Conservation (phyloP, 768 basidiomycete genomes). For the Macrolepiota albuminosa region DNA sequence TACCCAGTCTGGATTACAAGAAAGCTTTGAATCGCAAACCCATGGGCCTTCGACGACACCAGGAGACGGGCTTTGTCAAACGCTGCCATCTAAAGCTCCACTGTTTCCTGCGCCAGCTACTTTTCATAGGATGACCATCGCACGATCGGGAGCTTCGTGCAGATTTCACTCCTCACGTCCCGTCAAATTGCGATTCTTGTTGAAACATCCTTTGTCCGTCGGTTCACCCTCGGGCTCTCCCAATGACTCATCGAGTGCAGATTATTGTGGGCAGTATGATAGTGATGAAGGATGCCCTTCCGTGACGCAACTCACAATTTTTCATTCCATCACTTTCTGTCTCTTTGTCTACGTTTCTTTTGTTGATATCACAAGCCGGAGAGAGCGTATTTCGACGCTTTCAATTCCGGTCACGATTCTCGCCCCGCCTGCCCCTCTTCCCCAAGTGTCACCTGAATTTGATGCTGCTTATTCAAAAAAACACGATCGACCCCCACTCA, state of each 20-base stretch:
- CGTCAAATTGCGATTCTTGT: constrained; percentile 73
- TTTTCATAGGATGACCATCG: constrained; percentile 46
- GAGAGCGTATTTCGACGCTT: constrained; percentile 61
- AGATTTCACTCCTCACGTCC: constrained; percentile 78
- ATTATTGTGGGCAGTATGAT: constrained; percentile 43
- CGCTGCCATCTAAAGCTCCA: constrained; percentile 38
- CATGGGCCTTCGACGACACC: constrained; percentile 28
- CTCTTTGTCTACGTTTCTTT: constrained; percentile 74
- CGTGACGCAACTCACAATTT: constrained; percentile 75
- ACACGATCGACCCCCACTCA: constrained; percentile 74
- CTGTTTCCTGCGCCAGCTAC: constrained; percentile 21
- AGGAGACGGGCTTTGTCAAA: constrained; percentile 24
- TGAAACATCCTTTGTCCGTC: constrained; percentile 58
- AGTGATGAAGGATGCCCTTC: constrained; percentile 64
- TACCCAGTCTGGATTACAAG: constrained; percentile 15
- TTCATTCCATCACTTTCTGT: constrained; percentile 79
- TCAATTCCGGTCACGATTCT: constrained; percentile 68
- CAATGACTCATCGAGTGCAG: constrained; percentile 36
- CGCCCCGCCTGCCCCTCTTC: constrained; percentile 73
- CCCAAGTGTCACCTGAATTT: constrained; percentile 66
- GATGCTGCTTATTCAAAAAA: constrained; percentile 84
- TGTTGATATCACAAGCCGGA: constrained; percentile 62
- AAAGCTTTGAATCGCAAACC: constrained; percentile 9
- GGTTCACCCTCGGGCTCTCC: constrained; percentile 45
- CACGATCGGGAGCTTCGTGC: constrained; percentile 88